phyloP scores from a whole-genome alignment of 139 green algal genomes.

The Chlamydomonas sphaeroides region DNA sequence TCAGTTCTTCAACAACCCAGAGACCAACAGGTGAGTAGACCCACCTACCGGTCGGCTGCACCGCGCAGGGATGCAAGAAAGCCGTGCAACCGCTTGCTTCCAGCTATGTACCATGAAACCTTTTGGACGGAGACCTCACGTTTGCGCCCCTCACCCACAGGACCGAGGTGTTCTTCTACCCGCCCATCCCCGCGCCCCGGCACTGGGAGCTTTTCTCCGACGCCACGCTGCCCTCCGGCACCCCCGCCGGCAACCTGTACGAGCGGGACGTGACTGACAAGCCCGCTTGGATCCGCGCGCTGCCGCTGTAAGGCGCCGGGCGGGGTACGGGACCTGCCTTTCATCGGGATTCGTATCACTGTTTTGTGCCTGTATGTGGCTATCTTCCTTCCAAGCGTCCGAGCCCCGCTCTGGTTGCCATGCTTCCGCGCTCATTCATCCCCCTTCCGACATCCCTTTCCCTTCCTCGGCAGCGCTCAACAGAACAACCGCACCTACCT shows the following conservation, averaged over 20 bases:
- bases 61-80: too few relatives aligned
- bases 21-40: neutral
- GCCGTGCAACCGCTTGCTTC: too few relatives aligned
- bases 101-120: too few relatives aligned
- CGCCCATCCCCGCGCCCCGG: conserved; percentile 37
- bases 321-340: too few relatives aligned
- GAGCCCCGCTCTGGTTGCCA: too few relatives aligned
- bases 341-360: too few relatives aligned
- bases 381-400: too few relatives aligned
- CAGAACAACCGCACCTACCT: conserved; percentile 47
- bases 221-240: conserved; percentile 15
- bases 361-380: too few relatives aligned
- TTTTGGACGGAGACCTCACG: too few relatives aligned
- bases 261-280: conserved; percentile 38
- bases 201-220: conserved; percentile 46
- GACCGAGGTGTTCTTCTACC: conserved; percentile 23
- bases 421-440: too few relatives aligned
- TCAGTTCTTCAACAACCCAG: neutral
- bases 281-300: conserved; percentile 29
- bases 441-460: too few relatives aligned
- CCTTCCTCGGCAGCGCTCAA: conserved; percentile 16
- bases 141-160: neutral
- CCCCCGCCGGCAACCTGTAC: conserved; percentile 11
- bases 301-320: conserved; percentile 30
- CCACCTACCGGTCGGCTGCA: too few relatives aligned